Evolutionary conservation across 495 filamentous ascomycete species (phyloP).

Genomic region (Aspergillus indologenus): DNA sequence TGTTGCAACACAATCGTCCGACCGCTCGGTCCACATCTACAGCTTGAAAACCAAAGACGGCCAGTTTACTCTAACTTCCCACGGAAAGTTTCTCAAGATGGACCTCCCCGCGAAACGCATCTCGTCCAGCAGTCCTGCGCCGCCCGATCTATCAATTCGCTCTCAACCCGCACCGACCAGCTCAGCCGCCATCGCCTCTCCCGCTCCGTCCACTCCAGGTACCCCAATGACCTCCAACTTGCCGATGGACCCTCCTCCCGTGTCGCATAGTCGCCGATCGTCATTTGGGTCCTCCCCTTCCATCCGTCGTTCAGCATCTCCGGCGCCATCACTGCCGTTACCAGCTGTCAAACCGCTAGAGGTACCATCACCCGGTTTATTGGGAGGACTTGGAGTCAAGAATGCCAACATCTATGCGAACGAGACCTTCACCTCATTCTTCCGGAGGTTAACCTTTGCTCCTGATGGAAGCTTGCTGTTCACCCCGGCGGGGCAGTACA

Average conservation of each 20-base stretch:
- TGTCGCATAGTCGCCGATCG: slow-evolving; percentile 87
- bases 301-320: slow-evolving; percentile 83
- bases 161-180: slow-evolving; percentile 57
- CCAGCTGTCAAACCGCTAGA: slow-evolving; percentile 97
- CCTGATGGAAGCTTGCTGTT: slow-evolving; percentile 94
- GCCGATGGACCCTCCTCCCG: slow-evolving; percentile 94
- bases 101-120: slow-evolving; percentile 88
- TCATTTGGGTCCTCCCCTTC: slow-evolving; percentile 90
- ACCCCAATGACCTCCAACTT: slow-evolving; percentile 85
- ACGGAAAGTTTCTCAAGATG: slow-evolving; percentile 76
- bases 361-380: slow-evolving; percentile 68
- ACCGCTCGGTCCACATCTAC: slow-evolving; percentile 97
- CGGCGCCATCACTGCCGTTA: slow-evolving; percentile 90
- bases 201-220: slow-evolving; percentile 87
- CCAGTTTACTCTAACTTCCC: slow-evolving; percentile 80
- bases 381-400: slow-evolving; percentile 61
- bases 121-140: slow-evolving; percentile 89
- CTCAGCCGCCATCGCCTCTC: slow-evolving; percentile 67
- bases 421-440: slow-evolving; percentile 96
- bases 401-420: slow-evolving; percentile 95
- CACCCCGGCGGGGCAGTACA: slow-evolving; percentile 94
- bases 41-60: slow-evolving; percentile 94
- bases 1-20: slow-evolving; percentile 96
- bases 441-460: slow-evolving; percentile 88
- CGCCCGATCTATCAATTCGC: slow-evolving; percentile 66